These are phyloP conservation scores for Acanthamoeba lenticulata DNA, from an alignment of 208 protist genomes.

Conservation along the genomic window DNA sequence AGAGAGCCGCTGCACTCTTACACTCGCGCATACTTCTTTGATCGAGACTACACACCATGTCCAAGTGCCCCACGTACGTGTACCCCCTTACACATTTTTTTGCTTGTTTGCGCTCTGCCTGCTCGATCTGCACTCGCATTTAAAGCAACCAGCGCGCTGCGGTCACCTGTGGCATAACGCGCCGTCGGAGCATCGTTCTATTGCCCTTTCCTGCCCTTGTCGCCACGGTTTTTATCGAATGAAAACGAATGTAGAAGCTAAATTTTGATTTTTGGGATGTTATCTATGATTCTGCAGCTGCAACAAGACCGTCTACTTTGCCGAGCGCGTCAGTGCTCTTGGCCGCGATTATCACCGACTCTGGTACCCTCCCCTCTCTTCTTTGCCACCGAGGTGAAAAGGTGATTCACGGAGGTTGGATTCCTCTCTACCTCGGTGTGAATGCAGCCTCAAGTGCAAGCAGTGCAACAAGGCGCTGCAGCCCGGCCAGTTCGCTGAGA, in stretches of 20 bases:
- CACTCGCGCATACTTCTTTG: neutral
- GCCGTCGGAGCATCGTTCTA: neutral
- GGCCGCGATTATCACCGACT: neutral
- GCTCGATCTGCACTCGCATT: neutral
- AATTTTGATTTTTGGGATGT: neutral
- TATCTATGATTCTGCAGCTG: neutral
- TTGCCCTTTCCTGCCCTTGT: neutral
- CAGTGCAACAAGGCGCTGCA: neutral
- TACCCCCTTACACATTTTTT: neutral
- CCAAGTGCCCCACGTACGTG: neutral
- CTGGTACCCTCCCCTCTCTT: neutral
- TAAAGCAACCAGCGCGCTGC: neutral
- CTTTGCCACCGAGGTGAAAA: neutral
- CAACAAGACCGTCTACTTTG: slow-evolving; percentile 29
- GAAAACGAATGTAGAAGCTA: neutral
- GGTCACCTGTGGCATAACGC: neutral
- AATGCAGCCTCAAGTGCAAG: slow-evolving; percentile 30
- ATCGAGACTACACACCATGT: neutral
- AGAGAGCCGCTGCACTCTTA: no score
- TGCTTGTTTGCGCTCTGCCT: neutral
- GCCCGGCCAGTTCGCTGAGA: slow-evolving; percentile 28
- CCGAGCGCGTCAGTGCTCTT: neutral
- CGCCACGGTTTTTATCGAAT: neutral
- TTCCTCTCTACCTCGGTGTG: neutral
- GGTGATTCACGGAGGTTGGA: neutral